Conservation (phyloP, 2,329 filamentous ascomycete genomes). For the Bipolaris sorokiniana region DNA sequence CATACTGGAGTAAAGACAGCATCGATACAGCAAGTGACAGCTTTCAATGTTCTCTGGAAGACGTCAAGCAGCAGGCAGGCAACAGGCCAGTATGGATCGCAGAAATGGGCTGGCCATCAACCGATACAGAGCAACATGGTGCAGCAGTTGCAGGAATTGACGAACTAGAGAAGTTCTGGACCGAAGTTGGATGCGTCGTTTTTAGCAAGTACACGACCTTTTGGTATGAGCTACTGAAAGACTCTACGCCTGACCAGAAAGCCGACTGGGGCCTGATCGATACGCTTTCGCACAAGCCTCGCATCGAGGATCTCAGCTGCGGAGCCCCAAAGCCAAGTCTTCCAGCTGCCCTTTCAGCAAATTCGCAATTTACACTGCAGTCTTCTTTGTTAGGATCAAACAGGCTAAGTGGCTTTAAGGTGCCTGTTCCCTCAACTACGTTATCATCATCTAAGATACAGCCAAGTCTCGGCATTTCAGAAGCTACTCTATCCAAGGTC, state of each 20-base stretch:
- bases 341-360: background rate
- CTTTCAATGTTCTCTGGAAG: conserved; percentile 30
- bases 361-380: background rate
- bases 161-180: conserved; percentile 40
- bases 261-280: conserved; percentile 40
- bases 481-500: background rate
- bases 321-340: conserved; percentile 3
- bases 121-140: conserved; percentile 17
- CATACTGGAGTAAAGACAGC: conserved; percentile 37
- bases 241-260: conserved; percentile 24
- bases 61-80: conserved; percentile 29
- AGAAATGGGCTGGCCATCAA: conserved; percentile 44
- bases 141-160: conserved; percentile 24
- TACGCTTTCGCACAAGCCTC: conserved; percentile 15
- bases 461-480: background rate
- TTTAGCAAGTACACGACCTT: conserved; percentile 43
- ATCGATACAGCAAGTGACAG: conserved; percentile 50
- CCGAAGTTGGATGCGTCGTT: conserved; percentile 36
- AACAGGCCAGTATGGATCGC: conserved; percentile 43
- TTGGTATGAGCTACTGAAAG: conserved; percentile 41
- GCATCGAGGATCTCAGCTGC: conserved; percentile 32
- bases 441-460: background rate
- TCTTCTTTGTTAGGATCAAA: background rate
- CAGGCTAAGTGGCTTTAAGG: background rate
- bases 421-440: background rate